Evolutionary conservation across 2,329 filamentous ascomycete species (phyloP), one percentile per base, ranked within the genome.

Genomic region (Talaromyces atroroseus): DNA sequence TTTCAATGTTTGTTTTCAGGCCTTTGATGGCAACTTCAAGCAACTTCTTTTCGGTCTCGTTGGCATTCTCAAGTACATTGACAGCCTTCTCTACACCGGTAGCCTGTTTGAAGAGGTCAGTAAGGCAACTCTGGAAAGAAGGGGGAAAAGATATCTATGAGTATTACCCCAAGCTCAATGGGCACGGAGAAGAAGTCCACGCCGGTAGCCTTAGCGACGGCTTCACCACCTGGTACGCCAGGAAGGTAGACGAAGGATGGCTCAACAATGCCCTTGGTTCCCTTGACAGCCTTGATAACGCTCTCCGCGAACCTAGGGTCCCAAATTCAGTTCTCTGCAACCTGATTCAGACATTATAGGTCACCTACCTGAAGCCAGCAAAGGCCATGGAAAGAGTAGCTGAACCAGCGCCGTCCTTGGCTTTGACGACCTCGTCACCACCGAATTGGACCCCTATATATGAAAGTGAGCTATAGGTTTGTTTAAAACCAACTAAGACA

Each of bases 111-210:
- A 58, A 56, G 65, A 52, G 66, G 69, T 73, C 65, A 72, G 67
- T 52, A 42, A 54, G 50, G 29, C 44, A 23, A 26, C 40, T 44
- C 11, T 24, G 55, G 47, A 53, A 45, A 56, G 2, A 54, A 29
- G 7, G 26, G 7, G 7, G 7, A 29, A 20, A 32, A 34, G 29
- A 20, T 53, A 59, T 52, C 54, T 20, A 47, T 45, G 48, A 23
- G 21, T 82, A 89, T 79, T 88, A 95, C 91, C 70, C 94, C 94
- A 65, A 99, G 90, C 79, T 96, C 90, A 65, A 97, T 84, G 60
- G 92, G 92, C 55, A 95, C 90, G 58, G 94, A 96, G 84, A 99
- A 99, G 82, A 89, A 99, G 56, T 99, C 92, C 62, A 83, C 76
- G 65, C 91, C 92, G 60, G 87, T 90, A 69, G 86, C 84, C 82